Base-by-base conservation (phyloP, 331 rosid genomes). In the Quercus phellos region DNA sequence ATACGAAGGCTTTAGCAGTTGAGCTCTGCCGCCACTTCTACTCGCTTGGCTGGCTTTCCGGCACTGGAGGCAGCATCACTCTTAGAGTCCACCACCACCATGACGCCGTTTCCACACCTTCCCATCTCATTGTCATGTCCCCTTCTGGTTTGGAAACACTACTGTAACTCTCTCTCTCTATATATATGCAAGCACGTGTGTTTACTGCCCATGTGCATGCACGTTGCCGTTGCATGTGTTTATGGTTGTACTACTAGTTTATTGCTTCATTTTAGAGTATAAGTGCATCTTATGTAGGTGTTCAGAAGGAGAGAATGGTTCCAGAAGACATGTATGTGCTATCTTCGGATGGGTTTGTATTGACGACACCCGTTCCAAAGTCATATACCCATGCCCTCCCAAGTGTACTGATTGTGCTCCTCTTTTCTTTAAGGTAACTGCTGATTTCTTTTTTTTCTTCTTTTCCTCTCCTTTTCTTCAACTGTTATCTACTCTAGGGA, bases 21-120 rank as follows among this genome's bases (percentile, higher is more conserved):
- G 97, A 94, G 51, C 97, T 94, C 0, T 90, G 99, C 88, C 97
- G 98, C 77, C 95, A 90, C 50, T 94, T 94, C 86, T 94, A 92
- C 86, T 79, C 51, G 61, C 94, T 91, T 16, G 98, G 98, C 77
- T 94, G 98, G 98, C 97, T 94, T 0, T 88, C 97, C 0, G 98
- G 98, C 16, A 92, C 99, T 0, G 99, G 99, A 72, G 99, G 99
- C 17, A 91, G 98, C 85, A 86, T 94, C 91, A 84, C 92, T 51
- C 81, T 92, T 75, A 94, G 85, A 76, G 99, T 85, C 78, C 92
- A 88, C 21, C 97, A 92, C 77, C 92, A 88, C 21, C 97, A 92
- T 72, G 93, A 90, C 30, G 84, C 93, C 76, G 74, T 91, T 70
- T 93, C 96, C 56, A 94, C 81, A 76, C 71, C 91, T 74, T 78